Conservation (phyloP, 2,329 filamentous ascomycete species). For the Aspergillus melleus region DNA sequence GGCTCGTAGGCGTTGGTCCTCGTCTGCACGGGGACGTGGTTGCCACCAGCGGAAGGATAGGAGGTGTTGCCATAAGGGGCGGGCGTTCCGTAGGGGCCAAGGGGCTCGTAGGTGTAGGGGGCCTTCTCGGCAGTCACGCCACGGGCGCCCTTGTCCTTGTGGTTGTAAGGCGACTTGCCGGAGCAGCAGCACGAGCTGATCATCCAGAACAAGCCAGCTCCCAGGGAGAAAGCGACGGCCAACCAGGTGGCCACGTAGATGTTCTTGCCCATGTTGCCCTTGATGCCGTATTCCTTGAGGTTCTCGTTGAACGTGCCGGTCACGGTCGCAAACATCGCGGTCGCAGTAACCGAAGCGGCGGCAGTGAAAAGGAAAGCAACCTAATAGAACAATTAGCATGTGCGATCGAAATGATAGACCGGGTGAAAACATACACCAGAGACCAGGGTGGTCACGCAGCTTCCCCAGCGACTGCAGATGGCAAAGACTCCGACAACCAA, state of each 20-base stretch:
- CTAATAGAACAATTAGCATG: conserved; percentile 29
- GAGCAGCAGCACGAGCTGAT: conserved; percentile 90
- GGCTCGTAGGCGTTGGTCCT: conserved; percentile 37
- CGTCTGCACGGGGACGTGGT: conserved; percentile 16
- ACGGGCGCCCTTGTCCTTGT: conserved; percentile 38
- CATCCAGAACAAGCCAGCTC: conserved; percentile 82
- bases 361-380: conserved; percentile 58
- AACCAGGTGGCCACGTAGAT: conserved; percentile 79
- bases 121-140: conserved; percentile 59
- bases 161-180: conserved; percentile 57
- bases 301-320: conserved; percentile 66
- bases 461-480: conserved; percentile 78
- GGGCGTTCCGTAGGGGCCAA: conserved; percentile 34
- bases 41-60: conserved; percentile 29
- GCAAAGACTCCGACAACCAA: conserved; percentile 78
- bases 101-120: conserved; percentile 61
- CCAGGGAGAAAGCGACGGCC: conserved; percentile 73
- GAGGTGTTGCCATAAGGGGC: conserved; percentile 27
- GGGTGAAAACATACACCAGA: conserved; percentile 61
- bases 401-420: conserved; percentile 7
- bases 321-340: conserved; percentile 70
- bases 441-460: conserved; percentile 77
- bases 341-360: conserved; percentile 70
- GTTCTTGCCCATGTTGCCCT: conserved; percentile 63
- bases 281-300: conserved; percentile 70